These are phyloP conservation scores for Argentina anserina DNA, from an alignment of 306 rosid species.

Conservation along the genomic window DNA sequence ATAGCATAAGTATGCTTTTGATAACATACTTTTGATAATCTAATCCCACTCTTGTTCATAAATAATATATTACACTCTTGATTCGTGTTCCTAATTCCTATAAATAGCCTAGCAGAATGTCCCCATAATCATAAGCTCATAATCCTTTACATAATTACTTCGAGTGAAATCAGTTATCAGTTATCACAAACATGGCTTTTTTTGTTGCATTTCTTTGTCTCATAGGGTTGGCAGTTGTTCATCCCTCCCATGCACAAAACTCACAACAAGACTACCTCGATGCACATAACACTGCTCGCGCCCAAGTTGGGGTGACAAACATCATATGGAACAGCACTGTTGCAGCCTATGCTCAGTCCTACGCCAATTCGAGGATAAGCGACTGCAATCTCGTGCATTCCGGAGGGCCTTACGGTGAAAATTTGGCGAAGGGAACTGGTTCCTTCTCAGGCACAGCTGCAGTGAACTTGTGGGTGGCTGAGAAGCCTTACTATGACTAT, in stretches of 20 bases:
- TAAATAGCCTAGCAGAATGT: neutral
- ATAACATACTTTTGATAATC: neutral
- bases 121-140: neutral
- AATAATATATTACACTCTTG: neutral
- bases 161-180: neutral
- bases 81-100: neutral
- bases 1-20: neutral
- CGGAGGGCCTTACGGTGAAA: slow-evolving; percentile 1
- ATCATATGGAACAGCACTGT: neutral
- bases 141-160: no score
- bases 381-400: slow-evolving; percentile 19
- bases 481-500: slow-evolving; percentile 31
- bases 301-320: neutral
- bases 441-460: slow-evolving; percentile 17
- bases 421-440: slow-evolving; percentile 16
- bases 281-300: neutral
- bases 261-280: slow-evolving; percentile 1
- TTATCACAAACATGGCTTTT: neutral
- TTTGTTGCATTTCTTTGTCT: neutral
- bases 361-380: neutral
- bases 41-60: neutral
- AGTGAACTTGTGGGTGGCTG: slow-evolving; percentile 36
- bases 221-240: neutral
- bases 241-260: neutral
- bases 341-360: neutral